Evolutionary conservation across 768 basidiomycete genomes (phyloP), one percentile per base, ranked within the genome.

Genomic region (Leccinellum rugosiceps): DNA sequence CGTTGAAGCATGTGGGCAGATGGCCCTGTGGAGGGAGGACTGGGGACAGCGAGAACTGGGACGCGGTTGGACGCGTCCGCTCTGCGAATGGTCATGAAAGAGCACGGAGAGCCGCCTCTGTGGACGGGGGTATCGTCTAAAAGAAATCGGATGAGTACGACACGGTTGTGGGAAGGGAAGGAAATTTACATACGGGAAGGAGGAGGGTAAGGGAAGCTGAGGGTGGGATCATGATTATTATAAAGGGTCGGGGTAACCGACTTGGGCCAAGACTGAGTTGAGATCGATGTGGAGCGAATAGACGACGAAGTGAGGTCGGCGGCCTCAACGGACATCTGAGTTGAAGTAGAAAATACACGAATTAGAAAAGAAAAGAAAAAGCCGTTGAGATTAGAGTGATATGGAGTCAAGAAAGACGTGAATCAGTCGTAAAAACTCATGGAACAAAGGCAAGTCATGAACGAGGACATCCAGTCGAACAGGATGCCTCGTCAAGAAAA

Each of bases 111-210:
- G 46, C 49, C 55, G 2, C 59, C 53, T 49, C 60, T 58, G 41
- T 49, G 52, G 14, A 59, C 50, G 21, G 56, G 35, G 45, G 53
- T 50, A 44, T 66, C 61, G 23, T 62, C 68, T 63, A 48, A 38
- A 54, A 61, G 51, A 50, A 30, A 32, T 41, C 74, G 48, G 76
- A 73, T 60, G 80, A 75, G 38, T 77, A 68, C 15, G 67, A 45
- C 17, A 70, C 15, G 76, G 41, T n/a, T 70, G 41, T 70, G 72
- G 49, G 72, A 35, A 31, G 8, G 31, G 25, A 60, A 45, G 50
- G 57, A 51, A 63, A 47, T 38, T 51, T 54, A 61, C 65, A 59
- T 64, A 72, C 70, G 51, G 19, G 64, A 64, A 53, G 35, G 13
- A 3, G 46, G 57, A 28, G 34, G 50, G 44, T 11, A 31, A 34